Evolutionary conservation across 1,284 basidiomycete species (phyloP), one percentile per base, ranked within the genome.

Genomic region (Rhodotorula sp.): DNA sequence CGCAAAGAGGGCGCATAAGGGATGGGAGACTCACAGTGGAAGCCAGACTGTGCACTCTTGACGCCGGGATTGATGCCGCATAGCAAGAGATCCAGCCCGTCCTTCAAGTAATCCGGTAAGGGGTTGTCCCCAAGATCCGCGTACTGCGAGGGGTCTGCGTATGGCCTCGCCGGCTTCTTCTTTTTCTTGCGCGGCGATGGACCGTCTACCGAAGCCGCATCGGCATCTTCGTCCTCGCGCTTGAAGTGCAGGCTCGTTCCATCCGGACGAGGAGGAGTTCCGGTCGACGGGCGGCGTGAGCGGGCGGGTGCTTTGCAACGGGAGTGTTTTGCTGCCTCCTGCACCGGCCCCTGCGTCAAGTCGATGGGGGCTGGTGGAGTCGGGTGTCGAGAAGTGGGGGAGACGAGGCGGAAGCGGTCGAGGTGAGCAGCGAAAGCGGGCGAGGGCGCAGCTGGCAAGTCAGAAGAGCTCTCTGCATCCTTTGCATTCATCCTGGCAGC

Each of bases 21-120:
- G n/a, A 34, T 20, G 22, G 6, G 13, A 15, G 20, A 58, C 69
- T 2, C 28, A 76, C 87, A 91, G 77, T 90, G 89, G 77, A 88
- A 86, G 0, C 89, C 88, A 8, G 83, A 80, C 62, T 83, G 81
- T 0, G 88, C 86, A 2, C 87, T 88, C 75, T 79, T 82, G 64
- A 85, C 80, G 1, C 71, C 71, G 7, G 72, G 63, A 26, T 54
- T 68, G 62, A 70, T 60, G 24, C 52, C 59, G 26, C 55, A 67
- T 31, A 68, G 28, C 18, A 59, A 15, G 40, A 52, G 80, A 70
- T 86, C 37, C 10, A 61, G 83, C 18, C 87, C 79, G 46, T 80
- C 81, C 22, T 77, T 68, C 26, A 70, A 73, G 66, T 83, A 77
- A 70, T 86, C 85, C 8, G 78, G 79, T 13, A 86, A 70, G 24